A percentile compares a stretch with the other conserved stretches of the same genome.
These are phyloP conservation scores for Leishmania tropica DNA, from an alignment of 208 protist species.

Conservation along the genomic window DNA sequence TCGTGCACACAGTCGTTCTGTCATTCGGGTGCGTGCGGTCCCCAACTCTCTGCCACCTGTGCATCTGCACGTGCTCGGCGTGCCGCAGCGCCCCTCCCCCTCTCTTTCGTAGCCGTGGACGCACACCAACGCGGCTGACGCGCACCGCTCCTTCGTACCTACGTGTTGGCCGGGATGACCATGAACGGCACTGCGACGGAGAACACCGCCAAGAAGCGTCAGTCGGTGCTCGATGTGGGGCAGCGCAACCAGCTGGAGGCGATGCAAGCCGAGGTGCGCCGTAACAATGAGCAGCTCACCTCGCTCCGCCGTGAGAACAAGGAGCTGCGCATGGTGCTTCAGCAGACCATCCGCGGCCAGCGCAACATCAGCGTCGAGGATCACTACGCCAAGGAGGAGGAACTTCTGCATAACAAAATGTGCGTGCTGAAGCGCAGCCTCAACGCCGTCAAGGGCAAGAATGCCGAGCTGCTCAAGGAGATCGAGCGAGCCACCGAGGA, in stretches of 20 bases:
- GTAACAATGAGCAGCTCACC: slow-evolving; percentile 88
- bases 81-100: background rate
- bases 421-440: slow-evolving; percentile 83
- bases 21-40: background rate
- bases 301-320: slow-evolving; percentile 90
- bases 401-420: slow-evolving; percentile 80
- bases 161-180: background rate
- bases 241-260: slow-evolving; percentile 88
- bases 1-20: background rate
- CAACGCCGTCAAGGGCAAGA: slow-evolving; percentile 83
- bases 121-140: background rate
- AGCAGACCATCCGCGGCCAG: slow-evolving; percentile 66
- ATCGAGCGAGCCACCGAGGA: slow-evolving; percentile 60
- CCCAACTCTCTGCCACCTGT: background rate
- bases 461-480: slow-evolving; percentile 66
- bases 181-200: slow-evolving; percentile 4
- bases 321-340: slow-evolving; percentile 59
- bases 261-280: slow-evolving; percentile 74
- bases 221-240: slow-evolving; percentile 86
- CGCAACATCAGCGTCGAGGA: slow-evolving; percentile 60
- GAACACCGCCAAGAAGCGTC: slow-evolving; percentile 45
- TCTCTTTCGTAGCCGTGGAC: background rate
- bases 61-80: background rate
- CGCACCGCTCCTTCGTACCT: background rate
- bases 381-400: slow-evolving; percentile 81